Evolutionary conservation across 192 early-diverging fungal genomes (phyloP).

Genomic region (Gryganskiella cystojenkinii): DNA sequence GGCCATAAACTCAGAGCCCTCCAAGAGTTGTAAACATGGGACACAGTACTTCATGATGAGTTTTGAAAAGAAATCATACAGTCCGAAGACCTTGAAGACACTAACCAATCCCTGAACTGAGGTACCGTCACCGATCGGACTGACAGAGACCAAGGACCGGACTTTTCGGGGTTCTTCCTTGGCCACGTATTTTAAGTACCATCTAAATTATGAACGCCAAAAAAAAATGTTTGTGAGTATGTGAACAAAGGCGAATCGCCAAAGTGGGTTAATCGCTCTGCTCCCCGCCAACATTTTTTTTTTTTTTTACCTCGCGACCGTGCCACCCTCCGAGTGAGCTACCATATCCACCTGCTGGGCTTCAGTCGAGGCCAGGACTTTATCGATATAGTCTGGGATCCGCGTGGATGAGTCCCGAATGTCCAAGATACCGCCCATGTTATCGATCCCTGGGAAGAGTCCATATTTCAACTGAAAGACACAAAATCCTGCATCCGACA

Average conservation of each 20-base stretch:
- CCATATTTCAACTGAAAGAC: constrained; percentile 24
- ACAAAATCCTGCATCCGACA: constrained; percentile 3
- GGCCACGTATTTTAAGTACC: constrained; percentile 10
- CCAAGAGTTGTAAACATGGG: constrained; percentile 19
- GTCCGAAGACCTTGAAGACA: constrained; percentile 6
- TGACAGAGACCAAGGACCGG: constrained; percentile 12
- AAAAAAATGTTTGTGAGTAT: too few relatives aligned
- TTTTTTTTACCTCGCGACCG: constrained; percentile 10
- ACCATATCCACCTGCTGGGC: constrained; percentile 28
- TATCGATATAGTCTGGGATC: constrained; percentile 12
- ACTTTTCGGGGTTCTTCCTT: background rate
- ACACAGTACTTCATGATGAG: background rate
- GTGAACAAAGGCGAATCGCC: too few relatives aligned
- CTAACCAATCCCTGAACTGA: constrained; percentile 4
- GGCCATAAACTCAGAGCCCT: background rate
- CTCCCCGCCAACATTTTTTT: too few relatives aligned
- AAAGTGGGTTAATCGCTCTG: too few relatives aligned
- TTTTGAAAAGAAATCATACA: background rate
- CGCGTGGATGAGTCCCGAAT: constrained; percentile 23
- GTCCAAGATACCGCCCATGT: constrained; percentile 14
- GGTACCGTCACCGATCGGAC: constrained; percentile 21
- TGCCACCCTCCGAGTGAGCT: constrained; percentile 28
- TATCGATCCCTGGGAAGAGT: background rate
- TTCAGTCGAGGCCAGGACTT: constrained; percentile 5
- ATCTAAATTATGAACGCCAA: constrained; percentile 4